phyloP scores from a whole-genome alignment of 2,329 filamentous ascomycete genomes.

The Ophiostoma triangulosporum region DNA sequence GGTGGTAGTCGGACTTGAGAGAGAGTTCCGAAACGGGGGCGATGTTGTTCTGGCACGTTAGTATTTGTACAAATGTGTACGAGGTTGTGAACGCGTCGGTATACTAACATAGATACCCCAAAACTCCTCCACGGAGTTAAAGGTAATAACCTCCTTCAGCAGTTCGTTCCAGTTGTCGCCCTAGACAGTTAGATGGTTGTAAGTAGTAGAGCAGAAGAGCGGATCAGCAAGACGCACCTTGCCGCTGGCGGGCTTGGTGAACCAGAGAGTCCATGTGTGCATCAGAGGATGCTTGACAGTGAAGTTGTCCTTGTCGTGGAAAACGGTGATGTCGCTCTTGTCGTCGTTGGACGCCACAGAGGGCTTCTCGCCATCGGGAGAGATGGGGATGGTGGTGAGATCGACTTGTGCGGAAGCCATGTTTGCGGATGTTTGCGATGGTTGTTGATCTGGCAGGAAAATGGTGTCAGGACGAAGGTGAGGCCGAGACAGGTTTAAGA shows the following conservation, averaged over 20 bases:
- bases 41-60: constrained; percentile 74
- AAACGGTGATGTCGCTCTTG: constrained; percentile 72
- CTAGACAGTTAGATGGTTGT: constrained; percentile 30
- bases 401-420: constrained; percentile 45
- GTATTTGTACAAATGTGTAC: constrained; percentile 3
- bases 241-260: constrained; percentile 92
- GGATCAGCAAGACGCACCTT: constrained; percentile 45
- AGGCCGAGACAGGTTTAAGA: background rate
- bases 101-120: constrained; percentile 93
- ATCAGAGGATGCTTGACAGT: constrained; percentile 98
- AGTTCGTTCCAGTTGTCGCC: constrained; percentile 98
- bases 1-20: constrained; percentile 97
- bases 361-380: constrained; percentile 47
- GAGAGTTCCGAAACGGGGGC: constrained; percentile 89
- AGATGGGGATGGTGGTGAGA: constrained; percentile 54
- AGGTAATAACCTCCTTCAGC: constrained; percentile 95
- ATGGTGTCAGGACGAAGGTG: background rate
- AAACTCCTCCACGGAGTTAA: constrained; percentile 97
- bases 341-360: constrained; percentile 28
- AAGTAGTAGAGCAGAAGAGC: background rate
- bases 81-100: background rate
- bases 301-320: constrained; percentile 98
- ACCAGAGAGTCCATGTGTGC: constrained; percentile 98
- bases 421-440: no score
- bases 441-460: background rate